Evolutionary conservation across 2,329 filamentous ascomycete genomes (phyloP).

Genomic region (Periconia sp.): DNA sequence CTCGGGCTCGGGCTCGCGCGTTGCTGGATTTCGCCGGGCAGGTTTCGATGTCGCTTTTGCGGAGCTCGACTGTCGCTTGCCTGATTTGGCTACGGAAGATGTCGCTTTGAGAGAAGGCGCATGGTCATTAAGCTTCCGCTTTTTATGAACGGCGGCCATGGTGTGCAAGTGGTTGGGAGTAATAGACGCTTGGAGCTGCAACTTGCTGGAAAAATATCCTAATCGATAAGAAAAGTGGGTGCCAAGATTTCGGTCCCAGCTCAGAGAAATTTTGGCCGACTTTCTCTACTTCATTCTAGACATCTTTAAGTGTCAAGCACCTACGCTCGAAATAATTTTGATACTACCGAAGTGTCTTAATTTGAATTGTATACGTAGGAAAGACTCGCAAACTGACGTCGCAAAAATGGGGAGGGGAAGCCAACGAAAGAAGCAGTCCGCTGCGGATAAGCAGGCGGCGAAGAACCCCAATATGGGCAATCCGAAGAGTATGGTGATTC

Average conservation of each 20-base stretch:
- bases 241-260: conserved; percentile 27
- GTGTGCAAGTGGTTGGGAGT: conserved; percentile 12
- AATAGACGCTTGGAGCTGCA: not conserved
- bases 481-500: conserved; percentile 98
- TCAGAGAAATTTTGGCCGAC: conserved; percentile 13
- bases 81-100: conserved; percentile 18
- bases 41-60: conserved; percentile 19
- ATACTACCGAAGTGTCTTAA: not conserved
- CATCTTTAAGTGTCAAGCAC: too few relatives aligned
- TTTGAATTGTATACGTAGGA: not conserved
- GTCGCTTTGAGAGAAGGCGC: conserved; percentile 13
- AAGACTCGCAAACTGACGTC: not conserved
- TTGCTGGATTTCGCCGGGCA: conserved; percentile 11
- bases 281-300: too few relatives aligned
- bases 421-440: conserved; percentile 42
- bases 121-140: conserved; percentile 47
- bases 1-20: conserved; percentile 24
- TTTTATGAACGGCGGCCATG: conserved; percentile 52
- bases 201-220: conserved; percentile 6
- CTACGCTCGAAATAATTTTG: not conserved
- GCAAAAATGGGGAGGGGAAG: conserved; percentile 39
- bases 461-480: conserved; percentile 70
- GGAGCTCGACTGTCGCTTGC: conserved; percentile 10
- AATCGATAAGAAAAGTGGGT: conserved; percentile 30
- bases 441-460: conserved; percentile 35